Percentiles rank a stretch among this genome's conserved stretches.
Evolutionary conservation across 306 rosid species (phyloP).

Genomic region (Canavalia ensiformis): DNA sequence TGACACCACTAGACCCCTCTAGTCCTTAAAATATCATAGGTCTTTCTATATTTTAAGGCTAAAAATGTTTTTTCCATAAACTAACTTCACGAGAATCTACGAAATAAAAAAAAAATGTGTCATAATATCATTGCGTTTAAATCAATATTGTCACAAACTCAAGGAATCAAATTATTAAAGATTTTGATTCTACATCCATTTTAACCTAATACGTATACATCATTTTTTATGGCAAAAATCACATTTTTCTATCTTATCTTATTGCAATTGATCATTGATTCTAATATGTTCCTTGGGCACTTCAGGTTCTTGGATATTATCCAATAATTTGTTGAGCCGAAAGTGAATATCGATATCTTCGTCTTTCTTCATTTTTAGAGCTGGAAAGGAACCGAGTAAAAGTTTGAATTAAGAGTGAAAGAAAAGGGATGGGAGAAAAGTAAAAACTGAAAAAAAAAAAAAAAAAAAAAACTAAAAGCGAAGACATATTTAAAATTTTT

Average conservation of each 20-base stretch:
- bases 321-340: slow-evolving; percentile 59
- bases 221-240: not conserved
- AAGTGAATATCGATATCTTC: slow-evolving; percentile 30
- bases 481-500: no score
- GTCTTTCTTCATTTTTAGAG: slow-evolving; percentile 17
- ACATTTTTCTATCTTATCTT: slow-evolving; percentile 71
- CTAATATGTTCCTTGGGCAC: slow-evolving; percentile 69
- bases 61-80: slow-evolving; percentile 74
- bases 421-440: no score
- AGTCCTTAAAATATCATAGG: slow-evolving; percentile 61
- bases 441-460: no score
- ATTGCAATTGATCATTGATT: slow-evolving; percentile 78
- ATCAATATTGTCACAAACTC: slow-evolving; percentile 14
- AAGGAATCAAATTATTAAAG: not conserved
- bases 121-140: not conserved
- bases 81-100: slow-evolving; percentile 89
- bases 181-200: not conserved
- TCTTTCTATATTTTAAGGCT: slow-evolving; percentile 64
- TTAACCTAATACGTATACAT: not conserved
- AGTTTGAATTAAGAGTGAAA: no score
- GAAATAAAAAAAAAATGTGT: slow-evolving; percentile 37
- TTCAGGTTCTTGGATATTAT: slow-evolving; percentile 53
- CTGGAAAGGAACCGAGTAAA: no score
- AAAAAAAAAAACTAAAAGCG: no score
- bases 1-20: no score